Evolutionary conservation across 139 green algal species (phyloP).

Genomic region (Chlamydomonas asymmetrica): DNA sequence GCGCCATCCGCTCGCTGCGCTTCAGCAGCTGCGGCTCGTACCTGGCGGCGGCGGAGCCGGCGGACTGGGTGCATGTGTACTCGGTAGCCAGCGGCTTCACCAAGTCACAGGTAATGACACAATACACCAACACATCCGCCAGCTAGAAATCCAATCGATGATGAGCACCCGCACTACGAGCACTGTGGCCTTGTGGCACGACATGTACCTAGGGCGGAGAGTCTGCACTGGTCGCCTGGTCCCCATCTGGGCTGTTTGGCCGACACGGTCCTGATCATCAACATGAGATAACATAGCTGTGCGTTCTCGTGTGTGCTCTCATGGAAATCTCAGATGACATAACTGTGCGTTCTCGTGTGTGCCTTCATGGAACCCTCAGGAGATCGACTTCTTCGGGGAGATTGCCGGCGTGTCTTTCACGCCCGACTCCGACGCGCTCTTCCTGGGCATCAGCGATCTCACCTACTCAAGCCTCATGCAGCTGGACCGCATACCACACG

Average conservation of each 20-base stretch:
- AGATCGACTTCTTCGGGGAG: conserved; percentile 89
- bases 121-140: no score
- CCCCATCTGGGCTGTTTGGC: no score
- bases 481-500: conserved; percentile 12
- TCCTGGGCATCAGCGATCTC: conserved; percentile 64
- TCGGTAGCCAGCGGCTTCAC: conserved; percentile 57
- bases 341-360: no score
- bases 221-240: no score
- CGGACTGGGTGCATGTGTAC: conserved; percentile 93
- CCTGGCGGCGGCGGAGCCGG: conserved; percentile 85
- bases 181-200: no score
- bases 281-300: no score
- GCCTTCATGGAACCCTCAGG: conserved; percentile 51
- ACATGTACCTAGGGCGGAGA: no score
- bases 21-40: conserved; percentile 75
- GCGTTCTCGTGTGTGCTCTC: no score
- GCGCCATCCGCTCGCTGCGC: conserved; percentile 73
- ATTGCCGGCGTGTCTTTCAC: conserved; percentile 74
- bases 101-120: conserved; percentile 24
- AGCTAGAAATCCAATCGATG: no score
- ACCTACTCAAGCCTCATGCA: conserved; percentile 64
- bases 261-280: no score
- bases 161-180: no score
- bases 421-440: conserved; percentile 59
- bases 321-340: no score